phyloP scores from a whole-genome alignment of 1,284 basidiomycete genomes.

The Ustilago xerochloae region DNA sequence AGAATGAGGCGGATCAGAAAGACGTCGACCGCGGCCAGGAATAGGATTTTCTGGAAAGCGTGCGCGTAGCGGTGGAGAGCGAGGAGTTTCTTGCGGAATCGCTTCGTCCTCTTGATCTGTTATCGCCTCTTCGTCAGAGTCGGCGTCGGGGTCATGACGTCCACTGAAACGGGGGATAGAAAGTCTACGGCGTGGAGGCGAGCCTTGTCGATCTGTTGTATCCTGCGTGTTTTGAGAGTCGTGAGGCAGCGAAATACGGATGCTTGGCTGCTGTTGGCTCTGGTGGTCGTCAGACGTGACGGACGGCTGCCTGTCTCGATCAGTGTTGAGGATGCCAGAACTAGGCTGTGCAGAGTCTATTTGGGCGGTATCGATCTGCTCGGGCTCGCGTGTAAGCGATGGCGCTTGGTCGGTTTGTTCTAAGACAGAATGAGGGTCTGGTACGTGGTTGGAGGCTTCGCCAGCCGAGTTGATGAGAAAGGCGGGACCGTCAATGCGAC shows the following conservation, averaged over 20 bases:
- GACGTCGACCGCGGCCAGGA: slow-evolving; percentile 25
- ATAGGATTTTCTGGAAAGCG: slow-evolving; percentile 30
- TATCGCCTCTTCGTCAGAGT: slow-evolving; percentile 27
- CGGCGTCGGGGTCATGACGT: slow-evolving; percentile 35
- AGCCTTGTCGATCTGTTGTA: not conserved
- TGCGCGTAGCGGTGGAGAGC: slow-evolving; percentile 34
- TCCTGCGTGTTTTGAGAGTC: not conserved
- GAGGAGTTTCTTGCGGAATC: not conserved
- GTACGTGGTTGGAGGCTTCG: slow-evolving; percentile 40
- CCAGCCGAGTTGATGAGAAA: slow-evolving; percentile 65
- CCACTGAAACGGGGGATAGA: slow-evolving; percentile 40
- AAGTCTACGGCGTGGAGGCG: slow-evolving; percentile 14
- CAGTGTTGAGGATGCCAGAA: slow-evolving; percentile 22
- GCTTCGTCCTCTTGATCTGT: slow-evolving; percentile 13
- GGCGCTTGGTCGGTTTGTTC: not conserved
- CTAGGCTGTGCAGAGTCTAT: slow-evolving; percentile 10
- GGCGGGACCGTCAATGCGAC: slow-evolving; percentile 64
- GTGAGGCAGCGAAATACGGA: slow-evolving; percentile 41
- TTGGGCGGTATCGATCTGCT: slow-evolving; percentile 1
- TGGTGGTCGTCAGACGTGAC: slow-evolving; percentile 5
- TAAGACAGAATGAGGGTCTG: slow-evolving; percentile 9
- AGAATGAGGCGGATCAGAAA: slow-evolving; percentile 47
- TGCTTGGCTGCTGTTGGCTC: slow-evolving; percentile 23
- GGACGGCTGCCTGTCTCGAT: slow-evolving; percentile 4
- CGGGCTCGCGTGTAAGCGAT: slow-evolving; percentile 12